phyloP scores from a whole-genome alignment of 805 yeast genomes.

The Tetrapisispora namnaoensis region DNA sequence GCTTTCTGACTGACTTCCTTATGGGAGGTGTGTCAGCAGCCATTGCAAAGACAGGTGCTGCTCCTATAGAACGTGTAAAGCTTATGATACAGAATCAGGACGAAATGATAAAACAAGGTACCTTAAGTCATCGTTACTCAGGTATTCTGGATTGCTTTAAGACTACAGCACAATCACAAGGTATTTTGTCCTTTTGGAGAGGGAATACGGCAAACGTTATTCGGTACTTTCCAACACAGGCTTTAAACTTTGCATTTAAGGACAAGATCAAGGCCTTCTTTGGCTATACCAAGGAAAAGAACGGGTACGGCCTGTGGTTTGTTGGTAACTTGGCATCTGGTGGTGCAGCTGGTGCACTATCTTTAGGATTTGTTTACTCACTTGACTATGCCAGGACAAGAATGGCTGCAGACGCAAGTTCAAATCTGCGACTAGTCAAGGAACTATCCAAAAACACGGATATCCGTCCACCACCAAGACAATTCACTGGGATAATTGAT shows the following conservation, averaged over 20 bases:
- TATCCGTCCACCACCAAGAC: constrained; percentile 41
- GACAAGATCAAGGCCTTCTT: constrained; percentile 87
- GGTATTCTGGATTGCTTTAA: constrained; percentile 87
- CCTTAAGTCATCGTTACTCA: constrained; percentile 66
- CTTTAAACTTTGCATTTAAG: constrained; percentile 93
- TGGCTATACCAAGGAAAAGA: constrained; percentile 81
- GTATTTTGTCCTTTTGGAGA: constrained; percentile 87
- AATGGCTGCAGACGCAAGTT: constrained; percentile 94
- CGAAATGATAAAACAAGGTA: constrained; percentile 93
- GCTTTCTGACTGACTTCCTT: constrained; percentile 54
- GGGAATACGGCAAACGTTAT: constrained; percentile 97
- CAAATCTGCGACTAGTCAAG: constrained; percentile 56
- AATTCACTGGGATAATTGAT: constrained; percentile 89
- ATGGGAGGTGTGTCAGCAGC: constrained; percentile 99
- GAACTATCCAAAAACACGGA: constrained; percentile 38
- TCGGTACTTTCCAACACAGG: constrained; percentile 97
- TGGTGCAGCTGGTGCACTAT: constrained; percentile 96
- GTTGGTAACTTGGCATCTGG: constrained; percentile 96
- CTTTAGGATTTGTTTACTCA: constrained; percentile 86
- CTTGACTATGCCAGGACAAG: constrained; percentile 96
- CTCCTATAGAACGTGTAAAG: constrained; percentile 88
- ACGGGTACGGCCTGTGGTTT: constrained; percentile 83
- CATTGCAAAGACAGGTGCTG: constrained; percentile 91
- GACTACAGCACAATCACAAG: constrained; percentile 85
- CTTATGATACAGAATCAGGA: constrained; percentile 90